Base-by-base conservation (phyloP, 306 rosid species). In the Clitoria ternatea region DNA sequence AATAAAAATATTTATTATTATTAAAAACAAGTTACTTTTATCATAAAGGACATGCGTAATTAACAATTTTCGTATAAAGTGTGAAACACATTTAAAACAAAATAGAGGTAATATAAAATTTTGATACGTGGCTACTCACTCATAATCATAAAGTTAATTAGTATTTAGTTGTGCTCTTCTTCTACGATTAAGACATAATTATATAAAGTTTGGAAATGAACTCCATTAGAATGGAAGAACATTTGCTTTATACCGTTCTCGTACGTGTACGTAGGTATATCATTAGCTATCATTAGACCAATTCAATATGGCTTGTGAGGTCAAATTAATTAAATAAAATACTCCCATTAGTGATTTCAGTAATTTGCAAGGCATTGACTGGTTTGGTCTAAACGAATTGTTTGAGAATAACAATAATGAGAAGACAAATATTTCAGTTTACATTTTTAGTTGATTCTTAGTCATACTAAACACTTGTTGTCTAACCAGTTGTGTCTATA, bases 321-420 rank as follows among this genome's bases (percentile, higher is more conserved):
- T 33, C 33, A 61, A 72, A 39, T 35, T 29, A 56, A 29, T n/a
- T n/a, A 30, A 0, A 56, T n/a, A 45, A 30, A 30, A 32, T 47
- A 9, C 42, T 9, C 22, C 48, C 18, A 33, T 2, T 33, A 44
- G 59, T 10, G 35, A 49, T 20, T 61, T 61, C 42, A 48, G 42
- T 17, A 32, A n/a, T n/a, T 49, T 37, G 27, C 65, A 49, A 69
- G 80, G 54, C 55, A 69, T 68, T 76, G 76, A 76, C 44, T 24
- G 26, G 80, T 59, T 30, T 60, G 65, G 56, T 69, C 66, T 8
- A 39, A 24, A 66, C 23, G 13, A 14, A 48, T 12, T 23, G 42
- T 36, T 24, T 47, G 64, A 67, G 42, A 52, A 45, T 3, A 53
- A 22, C 19, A 54, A 69, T 39, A 53, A 64, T 15, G 20, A 30